phyloP scores from a whole-genome alignment of 1,139 yeast species.

The Hanseniaspora sp. region DNA sequence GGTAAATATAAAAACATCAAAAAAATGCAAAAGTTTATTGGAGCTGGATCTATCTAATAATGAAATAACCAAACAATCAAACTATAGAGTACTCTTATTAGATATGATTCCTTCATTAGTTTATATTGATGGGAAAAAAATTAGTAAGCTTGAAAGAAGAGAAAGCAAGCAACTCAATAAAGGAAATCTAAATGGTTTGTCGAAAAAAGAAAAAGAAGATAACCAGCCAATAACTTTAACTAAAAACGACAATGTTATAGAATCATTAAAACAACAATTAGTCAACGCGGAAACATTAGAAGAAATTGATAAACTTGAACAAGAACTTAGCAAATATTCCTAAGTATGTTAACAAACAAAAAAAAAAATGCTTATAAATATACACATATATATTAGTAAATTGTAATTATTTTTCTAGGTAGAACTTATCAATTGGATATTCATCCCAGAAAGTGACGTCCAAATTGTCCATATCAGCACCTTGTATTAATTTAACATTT shows the following conservation, averaged over 20 bases:
- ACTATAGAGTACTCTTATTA: slow-evolving; percentile 4
- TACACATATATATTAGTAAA: not conserved
- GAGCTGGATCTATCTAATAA: slow-evolving; percentile 4
- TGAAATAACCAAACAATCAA: not conserved
- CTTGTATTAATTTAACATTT: slow-evolving; percentile 4
- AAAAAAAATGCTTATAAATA: not conserved
- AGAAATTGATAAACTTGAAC: slow-evolving; percentile 65
- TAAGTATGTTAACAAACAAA: not conserved
- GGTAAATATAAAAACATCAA: not conserved
- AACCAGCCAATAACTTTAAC: not conserved
- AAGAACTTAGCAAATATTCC: slow-evolving; percentile 26
- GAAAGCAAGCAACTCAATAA: not conserved
- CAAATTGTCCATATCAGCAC: not conserved
- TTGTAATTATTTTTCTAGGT: not conserved
- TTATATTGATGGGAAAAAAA: not conserved
- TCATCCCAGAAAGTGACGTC: slow-evolving; percentile 13
- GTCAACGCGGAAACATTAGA: slow-evolving; percentile 54
- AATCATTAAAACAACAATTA: slow-evolving; percentile 42
- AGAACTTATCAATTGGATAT: slow-evolving; percentile 9
- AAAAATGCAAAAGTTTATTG: slow-evolving; percentile 1
- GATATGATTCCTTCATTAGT: slow-evolving; percentile 9
- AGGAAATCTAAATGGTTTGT: not conserved
- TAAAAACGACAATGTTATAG: slow-evolving; percentile 36
- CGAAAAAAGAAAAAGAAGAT: not conserved
- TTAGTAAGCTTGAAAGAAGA: slow-evolving; percentile 5